Base-by-base conservation (phyloP, 1,284 basidiomycete species). In the Chiua sp. region DNA sequence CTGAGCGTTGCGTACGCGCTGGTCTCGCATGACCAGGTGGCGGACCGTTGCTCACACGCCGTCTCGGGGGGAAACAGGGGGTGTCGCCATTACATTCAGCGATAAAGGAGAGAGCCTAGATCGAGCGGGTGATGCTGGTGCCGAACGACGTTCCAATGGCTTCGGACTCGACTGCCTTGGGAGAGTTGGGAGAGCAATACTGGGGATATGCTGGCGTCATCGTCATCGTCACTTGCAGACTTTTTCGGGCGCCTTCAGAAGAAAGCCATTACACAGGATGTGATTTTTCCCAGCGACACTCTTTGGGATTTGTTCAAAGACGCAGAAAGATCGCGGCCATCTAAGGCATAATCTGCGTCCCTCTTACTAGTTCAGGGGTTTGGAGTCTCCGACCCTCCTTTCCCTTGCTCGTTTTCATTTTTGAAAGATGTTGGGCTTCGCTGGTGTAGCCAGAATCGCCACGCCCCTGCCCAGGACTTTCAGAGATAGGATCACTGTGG, bases 211-310 rank as follows among this genome's bases (percentile, higher is more conserved):
- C 16, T 39, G 18, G 67, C 63, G 11, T 72, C 71, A 13, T 73
- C 72, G 30, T 72, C 71, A 22, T 72, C 71, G 28, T 72, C 71
- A 47, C 71, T 72, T 37, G 47, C 56, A 8, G 55, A 30, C 37
- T 69, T 75, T 57, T 72, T 75, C 13, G 61, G 47, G 16, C 71
- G 68, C 32, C 74, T 72, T 47, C 74, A 65, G 58, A 72, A 72
- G 62, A 72, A 72, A n/a, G 71, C 68, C 62, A 72, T 72, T 47
- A 74, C 72, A 53, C 73, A 71, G 30, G 74, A 69, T 57, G 67
- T 72, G 12, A 72, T 62, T 26, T 57, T 72, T 42, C 71, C 48
- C 6, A 70, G 42, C 0, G 71, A 69, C 55, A 70, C 75, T 47
- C 67, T 63, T 52, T 57, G 71, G 7, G 74, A 72, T 53, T 75